Conservation (phyloP, 2,329 filamentous ascomycete species). For the Grosmannia clavigera region DNA sequence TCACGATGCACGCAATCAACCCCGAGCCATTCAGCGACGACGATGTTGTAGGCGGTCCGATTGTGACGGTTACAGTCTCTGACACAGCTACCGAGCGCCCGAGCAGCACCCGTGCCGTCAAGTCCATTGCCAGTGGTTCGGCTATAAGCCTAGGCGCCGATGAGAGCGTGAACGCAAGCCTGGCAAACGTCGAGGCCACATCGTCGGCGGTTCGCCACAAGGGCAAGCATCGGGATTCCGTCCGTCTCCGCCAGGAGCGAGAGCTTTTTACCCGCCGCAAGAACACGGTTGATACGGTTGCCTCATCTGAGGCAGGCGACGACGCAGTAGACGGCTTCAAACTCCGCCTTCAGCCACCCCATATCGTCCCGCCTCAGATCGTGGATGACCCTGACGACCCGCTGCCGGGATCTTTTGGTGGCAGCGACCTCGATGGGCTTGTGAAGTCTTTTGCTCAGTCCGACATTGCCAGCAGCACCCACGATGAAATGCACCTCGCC, state of each 20-base stretch:
- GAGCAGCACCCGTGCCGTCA: slow-evolving; percentile 78
- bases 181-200: slow-evolving; percentile 36
- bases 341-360: slow-evolving; percentile 32
- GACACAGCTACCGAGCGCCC: slow-evolving; percentile 61
- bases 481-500: slow-evolving; percentile 65
- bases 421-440: slow-evolving; percentile 72
- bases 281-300: slow-evolving; percentile 49
- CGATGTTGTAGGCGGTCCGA: slow-evolving; percentile 16
- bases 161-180: slow-evolving; percentile 33
- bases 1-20: slow-evolving; percentile 85
- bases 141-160: slow-evolving; percentile 57
- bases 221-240: slow-evolving; percentile 62
- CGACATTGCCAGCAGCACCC: slow-evolving; percentile 60
- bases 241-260: slow-evolving; percentile 76
- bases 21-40: slow-evolving; percentile 34
- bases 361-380: slow-evolving; percentile 39
- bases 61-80: slow-evolving; percentile 18
- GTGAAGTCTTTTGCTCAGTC: slow-evolving; percentile 66
- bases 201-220: slow-evolving; percentile 45
- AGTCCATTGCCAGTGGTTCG: slow-evolving; percentile 78
- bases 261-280: slow-evolving; percentile 81
- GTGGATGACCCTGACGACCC: slow-evolving; percentile 58
- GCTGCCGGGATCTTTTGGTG: slow-evolving; percentile 44
- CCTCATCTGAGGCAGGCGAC: slow-evolving; percentile 44
- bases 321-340: slow-evolving; percentile 39